Evolutionary conservation across 208 protist genomes (phyloP).

Genomic region (Crithidia acanthocephali): DNA sequence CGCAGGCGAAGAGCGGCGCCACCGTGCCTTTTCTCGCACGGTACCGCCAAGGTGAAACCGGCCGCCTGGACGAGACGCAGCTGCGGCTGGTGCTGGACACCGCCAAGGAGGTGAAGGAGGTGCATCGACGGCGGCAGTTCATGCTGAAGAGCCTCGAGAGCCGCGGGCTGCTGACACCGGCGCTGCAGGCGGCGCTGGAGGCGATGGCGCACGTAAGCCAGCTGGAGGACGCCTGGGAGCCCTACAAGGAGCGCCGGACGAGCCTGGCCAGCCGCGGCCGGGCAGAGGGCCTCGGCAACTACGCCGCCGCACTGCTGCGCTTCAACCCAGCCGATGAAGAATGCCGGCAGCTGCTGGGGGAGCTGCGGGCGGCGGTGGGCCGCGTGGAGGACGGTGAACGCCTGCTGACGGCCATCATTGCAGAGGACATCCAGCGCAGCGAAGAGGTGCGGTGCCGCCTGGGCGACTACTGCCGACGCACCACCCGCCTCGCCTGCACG

Average conservation of each 20-base stretch:
- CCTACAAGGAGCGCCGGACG: conserved; percentile 79
- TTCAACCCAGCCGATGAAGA: conserved; percentile 17
- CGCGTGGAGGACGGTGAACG: conserved; percentile 53
- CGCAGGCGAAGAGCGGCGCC: conserved; percentile 65
- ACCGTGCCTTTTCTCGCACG: conserved; percentile 91
- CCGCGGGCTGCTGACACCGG: conserved; percentile 71
- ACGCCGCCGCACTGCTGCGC: conserved; percentile 50
- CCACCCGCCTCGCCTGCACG: conserved; percentile 35
- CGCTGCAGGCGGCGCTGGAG: conserved; percentile 45
- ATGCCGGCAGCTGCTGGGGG: conserved; percentile 32
- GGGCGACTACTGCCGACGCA: conserved; percentile 45
- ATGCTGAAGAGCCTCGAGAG: conserved; percentile 79
- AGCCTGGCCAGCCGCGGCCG: conserved; percentile 76
- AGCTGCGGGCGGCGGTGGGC: conserved; percentile 28
- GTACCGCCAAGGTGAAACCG: conserved; percentile 84
- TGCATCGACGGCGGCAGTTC: conserved; percentile 73
- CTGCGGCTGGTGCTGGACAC: conserved; percentile 72
- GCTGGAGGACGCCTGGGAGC: conserved; percentile 87
- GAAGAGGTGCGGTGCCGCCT: conserved; percentile 50
- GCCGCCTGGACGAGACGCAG: conserved; percentile 65
- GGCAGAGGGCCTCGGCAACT: conserved; percentile 70
- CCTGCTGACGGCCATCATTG: conserved; percentile 63
- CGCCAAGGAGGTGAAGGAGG: conserved; percentile 66
- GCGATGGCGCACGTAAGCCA: conserved; percentile 71
- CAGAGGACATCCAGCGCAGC: conserved; percentile 70